Percentiles rank a stretch among this genome's conserved stretches.
These are phyloP conservation scores for Wickerhamiella brachini DNA, from an alignment of 805 yeast species.

Conservation along the genomic window DNA sequence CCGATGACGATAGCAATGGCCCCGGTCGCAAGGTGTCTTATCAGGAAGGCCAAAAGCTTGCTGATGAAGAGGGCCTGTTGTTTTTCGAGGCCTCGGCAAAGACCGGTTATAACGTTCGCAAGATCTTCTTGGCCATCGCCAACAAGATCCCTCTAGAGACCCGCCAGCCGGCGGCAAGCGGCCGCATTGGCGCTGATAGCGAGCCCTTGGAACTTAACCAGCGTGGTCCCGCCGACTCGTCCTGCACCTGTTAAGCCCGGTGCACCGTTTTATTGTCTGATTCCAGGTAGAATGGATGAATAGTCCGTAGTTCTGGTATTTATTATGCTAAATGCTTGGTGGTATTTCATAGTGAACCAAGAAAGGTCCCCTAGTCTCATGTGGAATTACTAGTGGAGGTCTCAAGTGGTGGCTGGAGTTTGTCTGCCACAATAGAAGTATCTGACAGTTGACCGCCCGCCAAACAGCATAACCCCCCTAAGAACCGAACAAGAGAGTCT, in stretches of 20 bases:
- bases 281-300: not conserved
- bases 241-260: conserved; percentile 14
- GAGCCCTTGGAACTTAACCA: conserved; percentile 15
- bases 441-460: conserved; percentile 16
- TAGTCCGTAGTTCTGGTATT: conserved; percentile 1
- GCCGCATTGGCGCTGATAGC: conserved; percentile 16
- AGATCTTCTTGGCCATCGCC: conserved; percentile 83
- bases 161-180: conserved; percentile 15
- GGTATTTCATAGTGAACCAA: too few species aligned
- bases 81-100: conserved; percentile 94
- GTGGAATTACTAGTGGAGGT: too few species aligned
- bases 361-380: too few species aligned
- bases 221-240: conserved; percentile 8
- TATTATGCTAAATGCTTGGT: not conserved
- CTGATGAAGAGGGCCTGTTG: conserved; percentile 79
- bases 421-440: too few species aligned
- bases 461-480: conserved; percentile 18
- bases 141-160: conserved; percentile 57
- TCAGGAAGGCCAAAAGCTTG: conserved; percentile 77
- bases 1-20: conserved; percentile 23
- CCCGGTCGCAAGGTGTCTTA: conserved; percentile 58
- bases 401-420: not conserved
- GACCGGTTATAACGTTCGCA: conserved; percentile 76
- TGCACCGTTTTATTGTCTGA: not conserved
- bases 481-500: conserved; percentile 21